Evolutionary conservation across 768 basidiomycete species (phyloP), one percentile per base, ranked within the genome.

Genomic region (Vararia minispora): DNA sequence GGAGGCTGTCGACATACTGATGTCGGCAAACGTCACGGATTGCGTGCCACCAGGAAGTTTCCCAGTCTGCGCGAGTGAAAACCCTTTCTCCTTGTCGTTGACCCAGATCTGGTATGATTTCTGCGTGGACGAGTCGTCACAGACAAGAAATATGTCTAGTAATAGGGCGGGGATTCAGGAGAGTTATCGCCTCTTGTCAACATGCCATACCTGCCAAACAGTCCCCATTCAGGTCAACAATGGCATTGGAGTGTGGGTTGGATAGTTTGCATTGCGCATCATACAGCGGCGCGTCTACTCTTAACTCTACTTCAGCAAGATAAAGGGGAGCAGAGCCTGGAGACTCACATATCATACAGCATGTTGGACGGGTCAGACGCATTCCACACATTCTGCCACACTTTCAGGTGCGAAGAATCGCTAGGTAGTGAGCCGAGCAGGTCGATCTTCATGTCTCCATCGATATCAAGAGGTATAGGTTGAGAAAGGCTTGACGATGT

Each of bases 211-310:
- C 89, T 45, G 92, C 89, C 3, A 95, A 68, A 57, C 95, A 98
- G 57, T 99, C 95, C 10, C 95, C 95, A 44, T 98, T 76, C 27
- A 99, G 62, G 52, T 99, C 95, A 4, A 98, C 72, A 13, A 91
- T 82, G 0, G 91, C 92, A 58, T 92, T 95, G 53, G 85, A 90
- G 54, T 98, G 95, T 5, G 94, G 92, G 46, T 80, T 78, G 9
- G 86, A 72, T n/a, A 89, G 56, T 8, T 61, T 69, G 58, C 95
- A 99, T 29, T 77, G 75, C 12, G 65, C 47, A 11, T 73, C 78
- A 16, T 66, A 57, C 47, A 89, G 74, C 12, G 69, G 68, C 2
- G 83, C 72, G 31, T 76, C 65, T 22, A 60, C 56, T 7, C 83
- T 87, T n/a, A n/a, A n/a, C n/a, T n/a, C n/a, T n/a, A n/a, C n/a